These are phyloP conservation scores for Fusarium foetens DNA, from an alignment of 2,329 filamentous ascomycete genomes.

Conservation along the genomic window DNA sequence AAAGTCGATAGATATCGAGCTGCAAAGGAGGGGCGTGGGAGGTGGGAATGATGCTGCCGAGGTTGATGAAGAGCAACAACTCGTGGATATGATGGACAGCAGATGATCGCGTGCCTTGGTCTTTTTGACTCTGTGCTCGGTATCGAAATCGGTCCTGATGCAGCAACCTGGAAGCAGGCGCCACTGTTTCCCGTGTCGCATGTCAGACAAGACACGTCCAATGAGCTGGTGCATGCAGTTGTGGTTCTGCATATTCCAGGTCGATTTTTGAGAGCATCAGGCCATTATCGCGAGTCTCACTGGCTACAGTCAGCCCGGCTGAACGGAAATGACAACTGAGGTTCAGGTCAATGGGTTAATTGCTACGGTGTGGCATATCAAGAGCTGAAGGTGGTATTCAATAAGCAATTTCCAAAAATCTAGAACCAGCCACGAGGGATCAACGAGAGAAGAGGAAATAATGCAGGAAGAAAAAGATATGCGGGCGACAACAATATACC, in stretches of 20 bases:
- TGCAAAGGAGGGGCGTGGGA: constrained; percentile 62
- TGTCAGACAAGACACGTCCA: constrained; percentile 25
- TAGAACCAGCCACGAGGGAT: constrained; percentile 15
- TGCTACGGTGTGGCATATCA: constrained; percentile 2
- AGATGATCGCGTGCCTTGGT: constrained; percentile 36
- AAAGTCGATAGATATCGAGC: constrained; percentile 66
- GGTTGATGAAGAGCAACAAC: constrained; percentile 55
- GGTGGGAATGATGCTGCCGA: constrained; percentile 41
- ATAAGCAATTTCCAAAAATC: constrained; percentile 15
- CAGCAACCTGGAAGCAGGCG: not conserved
- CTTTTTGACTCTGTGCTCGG: not conserved
- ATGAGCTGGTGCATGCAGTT: constrained; percentile 23
- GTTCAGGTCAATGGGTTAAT: constrained; percentile 3
- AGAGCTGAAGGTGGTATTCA: not conserved
- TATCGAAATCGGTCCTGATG: constrained; percentile 21
- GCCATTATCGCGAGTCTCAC: constrained; percentile 25
- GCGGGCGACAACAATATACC: not conserved
- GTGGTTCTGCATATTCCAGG: constrained; percentile 7
- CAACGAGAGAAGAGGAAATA: constrained; percentile 3
- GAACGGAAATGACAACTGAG: constrained; percentile 9
- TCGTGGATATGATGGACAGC: constrained; percentile 55
- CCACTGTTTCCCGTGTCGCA: constrained; percentile 19
- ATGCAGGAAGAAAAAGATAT: constrained; percentile 1
- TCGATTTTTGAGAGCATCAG: constrained; percentile 31
- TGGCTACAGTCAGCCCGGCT: constrained; percentile 1